Base-by-base conservation (phyloP, 2,329 filamentous ascomycete genomes). In the Raffaelea ambrosiae region DNA sequence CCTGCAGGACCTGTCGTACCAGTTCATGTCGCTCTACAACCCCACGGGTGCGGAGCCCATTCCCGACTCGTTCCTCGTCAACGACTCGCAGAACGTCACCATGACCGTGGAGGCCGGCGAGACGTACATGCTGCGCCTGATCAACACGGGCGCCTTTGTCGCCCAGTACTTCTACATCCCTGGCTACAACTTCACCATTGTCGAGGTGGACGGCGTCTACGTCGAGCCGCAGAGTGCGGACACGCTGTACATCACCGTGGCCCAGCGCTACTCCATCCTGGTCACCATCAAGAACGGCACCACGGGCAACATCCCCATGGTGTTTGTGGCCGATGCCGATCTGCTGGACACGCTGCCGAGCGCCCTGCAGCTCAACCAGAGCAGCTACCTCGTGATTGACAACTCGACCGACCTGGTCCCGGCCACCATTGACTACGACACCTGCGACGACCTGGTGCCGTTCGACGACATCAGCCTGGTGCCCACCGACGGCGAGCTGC, bases 391-490 rank as follows among this genome's bases (percentile, higher is more conserved):
- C 1, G 70, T 76, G 7, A 82, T 83, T 57, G 69, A 82, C 55
- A 68, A 73, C 18, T 52, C 65, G 0, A 61, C 74, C 0, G 73
- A 76, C 1, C 50, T 71, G 0, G 60, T 89, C 3, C 36, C 19
- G 39, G 54, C 49, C 26, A 48, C 31, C 31, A 43, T 56, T 13
- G 41, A 42, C 7, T 40, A 22, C 23, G 50, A 40, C 16, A 45
- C 48, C 18, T 49, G 48, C 52, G 71, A 83, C 40, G 73, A 77
- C 13, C 80, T 88, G 43, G 66, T 82, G 21, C 75, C 81, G 1
- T 82, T 84, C 49, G 87, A 95, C 56, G 89, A 95, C 59, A 79
- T 85, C 53, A 72, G 66, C 0, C 74, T 95, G 0, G 72, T 83
- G 1, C 85, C 89, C 0, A 71, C 76, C 47, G 87, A 94, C 58